A percentile compares a stretch with the other conserved stretches of the same genome.
Evolutionary conservation across 2,329 filamentous ascomycete genomes (phyloP).

Genomic region (Paecilomyces dactylethromorphus): DNA sequence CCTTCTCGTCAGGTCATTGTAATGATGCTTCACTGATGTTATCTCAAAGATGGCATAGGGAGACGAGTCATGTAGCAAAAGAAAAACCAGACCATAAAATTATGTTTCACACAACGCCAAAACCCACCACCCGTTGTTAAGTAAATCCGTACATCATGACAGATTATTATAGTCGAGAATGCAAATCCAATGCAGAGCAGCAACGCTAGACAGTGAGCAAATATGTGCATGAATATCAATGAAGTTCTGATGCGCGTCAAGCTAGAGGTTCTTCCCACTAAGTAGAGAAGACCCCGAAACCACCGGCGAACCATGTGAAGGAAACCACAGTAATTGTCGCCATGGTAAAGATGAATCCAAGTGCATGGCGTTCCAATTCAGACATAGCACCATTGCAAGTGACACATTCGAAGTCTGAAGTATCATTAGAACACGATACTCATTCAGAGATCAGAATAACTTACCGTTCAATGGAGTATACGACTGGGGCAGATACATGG

Average conservation of each 20-base stretch:
- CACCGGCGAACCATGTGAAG: slow-evolving; percentile 48
- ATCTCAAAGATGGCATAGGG: neutral
- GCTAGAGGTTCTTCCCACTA: slow-evolving; percentile 4
- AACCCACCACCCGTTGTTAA: neutral
- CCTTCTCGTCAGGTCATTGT: neutral
- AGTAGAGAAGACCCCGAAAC: slow-evolving; percentile 29
- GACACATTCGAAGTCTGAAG: slow-evolving; percentile 47
- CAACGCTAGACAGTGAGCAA: neutral
- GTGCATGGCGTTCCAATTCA: slow-evolving; percentile 47
- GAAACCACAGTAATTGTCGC: slow-evolving; percentile 50
- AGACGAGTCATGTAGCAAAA: neutral
- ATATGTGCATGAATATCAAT: slow-evolving; percentile 4
- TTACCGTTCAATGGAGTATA: slow-evolving; percentile 46
- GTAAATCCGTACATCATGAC: neutral
- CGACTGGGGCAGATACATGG: slow-evolving; percentile 54
- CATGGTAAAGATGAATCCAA: slow-evolving; percentile 52
- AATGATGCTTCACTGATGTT: neutral
- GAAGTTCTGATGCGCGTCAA: neutral
- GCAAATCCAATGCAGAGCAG: neutral
- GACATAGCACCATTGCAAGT: slow-evolving; percentile 52
- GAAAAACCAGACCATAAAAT: neutral
- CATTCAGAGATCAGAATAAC: slow-evolving; percentile 11
- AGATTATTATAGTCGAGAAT: neutral
- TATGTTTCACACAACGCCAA: neutral
- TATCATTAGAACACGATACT: neutral